These are phyloP conservation scores for Hibiscus mutabilis DNA, from an alignment of 345 rosid species.

Conservation along the genomic window DNA sequence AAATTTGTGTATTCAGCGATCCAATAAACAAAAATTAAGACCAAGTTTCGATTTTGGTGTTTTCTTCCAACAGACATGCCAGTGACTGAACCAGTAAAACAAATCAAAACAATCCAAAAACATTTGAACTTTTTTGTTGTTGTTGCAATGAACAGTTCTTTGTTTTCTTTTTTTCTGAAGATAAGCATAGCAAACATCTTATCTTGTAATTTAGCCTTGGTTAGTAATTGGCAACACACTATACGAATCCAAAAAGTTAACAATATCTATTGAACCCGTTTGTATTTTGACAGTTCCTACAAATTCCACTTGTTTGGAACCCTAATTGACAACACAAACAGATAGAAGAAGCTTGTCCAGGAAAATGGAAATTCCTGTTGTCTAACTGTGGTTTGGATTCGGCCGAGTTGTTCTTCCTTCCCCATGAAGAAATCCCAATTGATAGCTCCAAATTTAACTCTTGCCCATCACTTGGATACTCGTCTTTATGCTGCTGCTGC, in stretches of 20 bases:
- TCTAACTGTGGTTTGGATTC: slow-evolving; percentile 29
- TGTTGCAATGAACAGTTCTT: too few species aligned
- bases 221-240: neutral
- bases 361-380: neutral
- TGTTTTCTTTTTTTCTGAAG: too few species aligned
- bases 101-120: too few species aligned
- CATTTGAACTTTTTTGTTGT: too few species aligned
- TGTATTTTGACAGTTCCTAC: slow-evolving; percentile 33
- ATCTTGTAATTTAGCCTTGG: neutral
- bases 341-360: slow-evolving; percentile 14
- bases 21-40: too few species aligned
- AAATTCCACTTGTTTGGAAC: slow-evolving; percentile 24
- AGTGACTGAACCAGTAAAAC: too few species aligned
- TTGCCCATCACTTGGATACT: slow-evolving; percentile 5
- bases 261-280: slow-evolving; percentile 25
- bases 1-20: too few species aligned
- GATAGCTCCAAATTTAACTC: slow-evolving; percentile 45
- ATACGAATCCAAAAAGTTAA: neutral
- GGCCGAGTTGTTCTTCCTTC: slow-evolving; percentile 17
- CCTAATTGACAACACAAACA: slow-evolving; percentile 55
- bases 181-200: neutral
- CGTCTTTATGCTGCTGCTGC: neutral
- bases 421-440: slow-evolving; percentile 31
- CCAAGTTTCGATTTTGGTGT: too few species aligned
- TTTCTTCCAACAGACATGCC: too few species aligned